A percentile compares a stretch with the other conserved stretches of the same genome.
Conservation (phyloP, 768 basidiomycete species). For the Ephemerocybe angulata region DNA sequence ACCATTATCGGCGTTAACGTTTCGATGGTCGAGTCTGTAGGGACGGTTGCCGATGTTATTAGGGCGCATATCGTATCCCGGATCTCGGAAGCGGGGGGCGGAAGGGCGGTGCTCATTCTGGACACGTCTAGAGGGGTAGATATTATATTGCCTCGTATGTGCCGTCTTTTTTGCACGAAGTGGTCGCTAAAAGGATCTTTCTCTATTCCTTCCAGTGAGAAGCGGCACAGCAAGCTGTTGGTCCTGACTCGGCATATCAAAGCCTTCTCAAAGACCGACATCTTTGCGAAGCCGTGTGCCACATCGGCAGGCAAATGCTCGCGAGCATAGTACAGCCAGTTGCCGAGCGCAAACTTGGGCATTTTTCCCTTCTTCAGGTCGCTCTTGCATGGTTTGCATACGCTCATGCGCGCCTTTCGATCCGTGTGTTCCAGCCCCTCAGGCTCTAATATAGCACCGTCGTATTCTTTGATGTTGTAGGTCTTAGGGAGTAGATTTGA, state of each 20-base stretch:
- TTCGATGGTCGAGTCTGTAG: neutral
- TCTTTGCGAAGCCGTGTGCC: neutral
- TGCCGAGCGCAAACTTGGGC: neutral
- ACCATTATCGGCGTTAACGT: neutral
- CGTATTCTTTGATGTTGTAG: neutral
- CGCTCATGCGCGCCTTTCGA: neutral
- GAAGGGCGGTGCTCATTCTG: neutral
- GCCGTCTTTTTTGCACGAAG: neutral
- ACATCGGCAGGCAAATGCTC: neutral
- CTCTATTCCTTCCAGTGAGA: neutral
- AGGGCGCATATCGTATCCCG: neutral
- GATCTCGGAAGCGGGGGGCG: neutral
- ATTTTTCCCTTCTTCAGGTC: neutral
- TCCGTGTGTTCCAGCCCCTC: neutral
- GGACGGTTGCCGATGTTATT: neutral
- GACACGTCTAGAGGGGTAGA: neutral
- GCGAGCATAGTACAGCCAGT: slow-evolving; percentile 3
- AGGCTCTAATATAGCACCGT: neutral
- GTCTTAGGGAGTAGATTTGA: neutral
- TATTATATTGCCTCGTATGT: neutral
- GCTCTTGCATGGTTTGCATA: neutral
- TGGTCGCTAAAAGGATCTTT: too few species aligned
- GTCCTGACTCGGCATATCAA: neutral
- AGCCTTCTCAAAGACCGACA: neutral
- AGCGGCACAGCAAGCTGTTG: neutral